A percentile compares a stretch with the other conserved stretches of the same genome.
Evolutionary conservation across 345 rosid species (phyloP).

Genomic region (Moricandia arvensis): DNA sequence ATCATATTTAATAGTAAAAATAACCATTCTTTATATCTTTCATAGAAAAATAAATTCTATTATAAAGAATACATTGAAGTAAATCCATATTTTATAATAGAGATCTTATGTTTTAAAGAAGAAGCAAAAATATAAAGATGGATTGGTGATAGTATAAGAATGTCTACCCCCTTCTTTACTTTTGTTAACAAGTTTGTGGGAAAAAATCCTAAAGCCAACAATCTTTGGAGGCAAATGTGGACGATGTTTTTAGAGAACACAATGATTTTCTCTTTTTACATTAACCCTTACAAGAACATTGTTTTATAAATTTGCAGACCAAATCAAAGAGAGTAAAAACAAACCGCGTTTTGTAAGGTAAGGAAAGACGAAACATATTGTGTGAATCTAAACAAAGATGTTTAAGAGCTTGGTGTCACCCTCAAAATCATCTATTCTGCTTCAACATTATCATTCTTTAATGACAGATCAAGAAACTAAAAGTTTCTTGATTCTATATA

Average conservation of each 20-base stretch:
- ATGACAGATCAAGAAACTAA: background rate
- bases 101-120: no score
- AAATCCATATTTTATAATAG: no score
- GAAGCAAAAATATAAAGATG: no score
- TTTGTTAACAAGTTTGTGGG: constrained; percentile 57
- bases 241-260: constrained; percentile 40
- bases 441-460: background rate
- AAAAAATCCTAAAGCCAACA: constrained; percentile 40
- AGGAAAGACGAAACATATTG: background rate
- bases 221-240: constrained; percentile 59
- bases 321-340: background rate
- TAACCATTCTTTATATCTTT: no score
- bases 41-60: no score
- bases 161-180: constrained; percentile 42
- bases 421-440: background rate
- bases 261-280: constrained; percentile 39
- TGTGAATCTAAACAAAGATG: background rate
- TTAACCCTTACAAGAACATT: constrained; percentile 22
- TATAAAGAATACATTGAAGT: no score
- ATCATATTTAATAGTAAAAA: no score
- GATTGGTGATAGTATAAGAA: no score
- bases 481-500: background rate
- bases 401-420: background rate
- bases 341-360: background rate
- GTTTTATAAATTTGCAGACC: background rate